Conservation (phyloP, 148 eudicot species). For the Persicaria tinctoria region DNA sequence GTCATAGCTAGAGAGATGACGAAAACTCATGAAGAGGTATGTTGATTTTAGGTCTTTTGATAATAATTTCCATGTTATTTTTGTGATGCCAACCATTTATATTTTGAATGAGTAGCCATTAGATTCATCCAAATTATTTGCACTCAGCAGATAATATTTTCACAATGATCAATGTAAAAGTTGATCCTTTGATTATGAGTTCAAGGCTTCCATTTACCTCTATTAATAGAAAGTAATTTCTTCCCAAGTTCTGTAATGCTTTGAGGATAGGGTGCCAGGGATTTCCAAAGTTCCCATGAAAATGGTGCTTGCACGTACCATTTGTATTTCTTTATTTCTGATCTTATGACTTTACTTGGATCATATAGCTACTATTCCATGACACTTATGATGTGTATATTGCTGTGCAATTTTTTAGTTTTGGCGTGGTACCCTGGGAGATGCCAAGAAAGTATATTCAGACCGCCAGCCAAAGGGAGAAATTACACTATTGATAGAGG, state of each 20-base stretch:
- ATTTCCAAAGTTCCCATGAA: not conserved
- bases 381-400: not conserved
- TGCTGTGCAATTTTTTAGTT: slow-evolving; percentile 34
- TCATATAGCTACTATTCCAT: not conserved
- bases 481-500: slow-evolving; percentile 87
- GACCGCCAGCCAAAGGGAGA: slow-evolving; percentile 78
- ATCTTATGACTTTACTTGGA: not conserved
- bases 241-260: not conserved
- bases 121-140: not conserved
- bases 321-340: not conserved
- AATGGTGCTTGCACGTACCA: not conserved
- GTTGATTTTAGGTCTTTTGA: not conserved
- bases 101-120: not conserved
- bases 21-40: slow-evolving; percentile 94
- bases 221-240: not conserved
- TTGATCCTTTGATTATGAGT: not conserved
- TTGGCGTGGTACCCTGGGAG: slow-evolving; percentile 85
- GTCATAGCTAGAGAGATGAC: slow-evolving; percentile 97
- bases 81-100: not conserved
- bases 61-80: not conserved
- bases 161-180: not conserved
- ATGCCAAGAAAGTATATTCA: slow-evolving; percentile 61
- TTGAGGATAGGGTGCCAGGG: not conserved
- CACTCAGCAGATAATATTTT: not conserved
- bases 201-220: not conserved